Base-by-base conservation (phyloP, 345 rosid species). In the Populus alba region DNA sequence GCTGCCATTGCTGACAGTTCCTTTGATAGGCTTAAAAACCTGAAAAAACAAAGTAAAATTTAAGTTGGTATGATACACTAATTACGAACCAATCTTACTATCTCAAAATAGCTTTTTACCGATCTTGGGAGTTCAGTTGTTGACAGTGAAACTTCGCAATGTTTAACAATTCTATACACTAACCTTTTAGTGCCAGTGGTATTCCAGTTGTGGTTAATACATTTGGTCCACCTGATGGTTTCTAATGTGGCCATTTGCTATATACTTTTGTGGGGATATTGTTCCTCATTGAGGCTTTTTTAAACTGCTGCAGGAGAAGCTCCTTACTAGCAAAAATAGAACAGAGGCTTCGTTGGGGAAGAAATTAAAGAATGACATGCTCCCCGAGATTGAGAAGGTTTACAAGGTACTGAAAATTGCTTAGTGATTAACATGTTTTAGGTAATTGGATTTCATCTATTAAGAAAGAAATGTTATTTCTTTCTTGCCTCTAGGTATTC, bases 331-430 rank as follows among this genome's bases (percentile, higher is more conserved):
- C 85, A 90, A 81, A 87, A 97, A 92, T 85, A 92, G 99, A 87
- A 87, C 91, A 6, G 99, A 97, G 87, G 87, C 83, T 78, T 91
- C 96, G 15, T 74, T 97, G 39, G 99, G 97, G 84, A 97, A 92
- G 88, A 97, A 92, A 87, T 81, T 97, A 82, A 85, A 88, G 87
- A 94, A 77, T 81, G 95, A 92, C 83, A 90, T 91, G 97, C 98
- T 97, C 83, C 96, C 97, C 38, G 99, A 96, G 83, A 94, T 96
- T 73, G 99, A 91, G 83, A 96, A 86, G 86, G 97, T 91, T 86
- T 94, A 97, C 80, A 97, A 94, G 99, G 99, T 97, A 87, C 78
- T 29, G 13, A 8, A 73, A 72, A 43, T 65, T 62, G 57, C 76
- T 78, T 77, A 33, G 51, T 62, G 47, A 70, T 79, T 43, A 38